Base-by-base conservation (phyloP, 2,329 filamentous ascomycete genomes). In the Aspergillus viridinutans region DNA sequence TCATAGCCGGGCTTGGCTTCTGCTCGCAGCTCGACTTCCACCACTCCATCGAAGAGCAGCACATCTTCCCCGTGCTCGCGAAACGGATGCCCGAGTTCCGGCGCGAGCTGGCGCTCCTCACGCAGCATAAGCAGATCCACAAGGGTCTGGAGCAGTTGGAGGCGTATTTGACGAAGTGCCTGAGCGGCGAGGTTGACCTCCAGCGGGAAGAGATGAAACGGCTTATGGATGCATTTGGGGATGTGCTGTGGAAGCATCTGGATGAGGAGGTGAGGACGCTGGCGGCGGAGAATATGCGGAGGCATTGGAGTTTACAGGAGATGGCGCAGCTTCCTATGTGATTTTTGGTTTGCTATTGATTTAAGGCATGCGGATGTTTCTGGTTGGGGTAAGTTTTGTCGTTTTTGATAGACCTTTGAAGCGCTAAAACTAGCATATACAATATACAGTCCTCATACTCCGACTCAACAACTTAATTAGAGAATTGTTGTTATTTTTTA, bases 211-310 rank as follows among this genome's bases (percentile, higher is more conserved):
- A 85, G 67, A 71, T 96, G 71, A 88, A 86, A 76, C 78, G 73
- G 38, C 81, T 90, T 67, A 86, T 96, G 85, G 89, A 95, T 72
- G 73, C 73, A 4, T 96, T 92, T 84, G 89, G 89, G 10, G 78
- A 80, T 9, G 89, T 96, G 61, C 72, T 96, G 50, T 93, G 90
- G 89, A 78, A 77, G 67, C 92, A 96, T 80, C 76, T 96, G 58
- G 90, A 94, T 66, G 87, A 92, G 65, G 92, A 96, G 80, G 91
- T 96, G 7, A 78, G 80, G 72, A 83, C 89, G 63, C 73, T 96
- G 32, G 84, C 87, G 2, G 91, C 91, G 48, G 89, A 94, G 72
- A 95, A 93, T 71, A 96, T 96, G 92, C 81, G 90, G 64, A 85
- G 80, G 73, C 92, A 89, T 73, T 96, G 90, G 90, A 88, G 80